Conservation (phyloP, 306 rosid species). For the Malus fusca region DNA sequence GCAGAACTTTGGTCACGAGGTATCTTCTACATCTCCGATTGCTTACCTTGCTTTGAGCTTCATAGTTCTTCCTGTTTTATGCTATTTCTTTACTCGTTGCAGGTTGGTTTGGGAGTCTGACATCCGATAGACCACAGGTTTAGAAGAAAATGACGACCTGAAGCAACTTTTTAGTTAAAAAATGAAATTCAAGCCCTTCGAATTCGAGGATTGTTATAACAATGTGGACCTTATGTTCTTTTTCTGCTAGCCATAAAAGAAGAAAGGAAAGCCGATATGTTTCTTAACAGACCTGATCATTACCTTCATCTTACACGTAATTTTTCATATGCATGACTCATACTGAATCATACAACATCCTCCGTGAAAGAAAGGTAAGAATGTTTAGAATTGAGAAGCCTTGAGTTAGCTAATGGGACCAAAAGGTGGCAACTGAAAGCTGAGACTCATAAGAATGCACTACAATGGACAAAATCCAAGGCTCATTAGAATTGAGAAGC, state of each 20-base stretch:
- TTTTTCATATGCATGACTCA: background rate
- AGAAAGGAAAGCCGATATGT: background rate
- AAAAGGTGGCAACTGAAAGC: background rate
- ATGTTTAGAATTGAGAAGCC: background rate
- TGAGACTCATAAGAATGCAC: background rate
- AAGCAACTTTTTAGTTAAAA: background rate
- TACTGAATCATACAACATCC: background rate
- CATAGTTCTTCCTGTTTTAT: background rate
- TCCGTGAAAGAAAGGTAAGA: no score
- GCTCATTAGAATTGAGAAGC: no score
- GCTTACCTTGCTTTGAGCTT: constrained; percentile 7
- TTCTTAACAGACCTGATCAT: background rate
- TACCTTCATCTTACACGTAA: background rate
- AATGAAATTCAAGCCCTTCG: background rate
- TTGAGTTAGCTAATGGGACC: background rate
- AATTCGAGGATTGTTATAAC: background rate
- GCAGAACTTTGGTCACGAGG: constrained; percentile 24
- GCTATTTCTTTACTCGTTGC: constrained; percentile 2
- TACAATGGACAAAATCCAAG: background rate
- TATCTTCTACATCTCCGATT: background rate
- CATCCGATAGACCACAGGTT: background rate
- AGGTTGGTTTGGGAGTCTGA: constrained; percentile 15
- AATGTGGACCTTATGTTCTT: background rate
- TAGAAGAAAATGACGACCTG: background rate
- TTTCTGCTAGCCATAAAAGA: background rate